These are phyloP conservation scores for Boletus sp. DNA, from an alignment of 768 basidiomycete genomes.

Conservation along the genomic window DNA sequence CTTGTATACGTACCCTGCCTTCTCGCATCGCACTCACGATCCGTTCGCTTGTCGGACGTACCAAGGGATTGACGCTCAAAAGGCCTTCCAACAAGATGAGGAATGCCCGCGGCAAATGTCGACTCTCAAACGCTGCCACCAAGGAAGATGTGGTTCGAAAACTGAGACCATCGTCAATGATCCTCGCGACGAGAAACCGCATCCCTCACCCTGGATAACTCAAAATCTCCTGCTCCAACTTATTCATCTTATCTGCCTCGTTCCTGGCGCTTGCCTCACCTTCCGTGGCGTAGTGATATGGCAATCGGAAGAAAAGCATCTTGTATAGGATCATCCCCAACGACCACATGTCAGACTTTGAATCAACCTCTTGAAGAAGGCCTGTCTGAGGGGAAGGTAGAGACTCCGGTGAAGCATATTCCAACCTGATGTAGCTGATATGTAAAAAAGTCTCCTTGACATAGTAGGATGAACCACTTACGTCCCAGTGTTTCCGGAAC, in stretches of 20 bases:
- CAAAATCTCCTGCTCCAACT: constrained; percentile 69
- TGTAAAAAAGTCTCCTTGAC: neutral
- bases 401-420: constrained; percentile 88
- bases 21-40: constrained; percentile 66
- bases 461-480: constrained; percentile 37
- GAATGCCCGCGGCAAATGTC: constrained; percentile 70
- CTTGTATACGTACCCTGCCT: constrained; percentile 56
- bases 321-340: constrained; percentile 96
- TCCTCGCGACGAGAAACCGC: neutral
- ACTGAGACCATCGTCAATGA: constrained; percentile 28
- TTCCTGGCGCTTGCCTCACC: constrained; percentile 49
- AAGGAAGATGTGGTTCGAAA: constrained; percentile 52
- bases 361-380: constrained; percentile 66
- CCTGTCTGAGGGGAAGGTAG: constrained; percentile 67
- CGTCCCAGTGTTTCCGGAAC: constrained; percentile 96
- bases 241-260: constrained; percentile 62
- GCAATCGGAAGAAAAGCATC: constrained; percentile 85
- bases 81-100: constrained; percentile 72
- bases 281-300: constrained; percentile 71
- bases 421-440: constrained; percentile 46
- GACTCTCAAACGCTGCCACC: constrained; percentile 56
- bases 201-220: constrained; percentile 65
- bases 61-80: constrained; percentile 54
- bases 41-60: constrained; percentile 70
- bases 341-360: constrained; percentile 96